Evolutionary conservation across 352 stramenopile genomes (phyloP), one percentile per base, ranked within the genome.

Genomic region (Pythium oligandrum): DNA sequence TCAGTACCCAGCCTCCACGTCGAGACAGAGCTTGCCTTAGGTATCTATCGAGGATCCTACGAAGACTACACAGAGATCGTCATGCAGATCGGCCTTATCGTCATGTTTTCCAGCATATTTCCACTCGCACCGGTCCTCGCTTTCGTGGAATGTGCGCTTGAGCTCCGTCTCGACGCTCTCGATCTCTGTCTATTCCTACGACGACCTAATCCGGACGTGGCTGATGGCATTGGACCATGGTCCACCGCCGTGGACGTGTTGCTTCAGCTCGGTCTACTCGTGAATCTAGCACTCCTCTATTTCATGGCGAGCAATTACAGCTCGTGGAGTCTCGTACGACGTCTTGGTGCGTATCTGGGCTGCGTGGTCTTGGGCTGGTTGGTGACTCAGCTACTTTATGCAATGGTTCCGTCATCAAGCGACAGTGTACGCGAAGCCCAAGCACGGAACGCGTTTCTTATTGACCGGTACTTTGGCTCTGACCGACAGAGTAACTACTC

Each of bases 101-200:
- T 58, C 26, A 56, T 60, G 40, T 65, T 65, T 26, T 49, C 58
- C 3, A 46, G 58, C n/a, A 31, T 60, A 8, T 60, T 65, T 12
- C 58, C 58, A 3, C 31, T 53, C 10, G 58, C 47, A 8, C 46
- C 58, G 10, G 30, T 53, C 33, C 37, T 65, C 9, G 51, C 58
- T 8, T 57, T 65, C 34, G 46, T 53, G 6, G 63, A 67, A 45
- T 64, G 53, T 39, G 59, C 59, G 35, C 57, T 68, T 3, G 56
- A 71, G 49, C 35, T 71, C 35, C 58, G 63, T 8, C 55, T 71
- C 40, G 63, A 71, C 38, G 63, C 63, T 11, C 51, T 65, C 42
- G 49, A 64, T 26, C 45, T 71, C 33, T 71, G 63, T 46, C 55
- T 60, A 3, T 65, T 55, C 31, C 44, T 60, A 10, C 58, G 48